phyloP scores from a whole-genome alignment of 2,329 filamentous ascomycete genomes.

The Fusarium verticillioides region DNA sequence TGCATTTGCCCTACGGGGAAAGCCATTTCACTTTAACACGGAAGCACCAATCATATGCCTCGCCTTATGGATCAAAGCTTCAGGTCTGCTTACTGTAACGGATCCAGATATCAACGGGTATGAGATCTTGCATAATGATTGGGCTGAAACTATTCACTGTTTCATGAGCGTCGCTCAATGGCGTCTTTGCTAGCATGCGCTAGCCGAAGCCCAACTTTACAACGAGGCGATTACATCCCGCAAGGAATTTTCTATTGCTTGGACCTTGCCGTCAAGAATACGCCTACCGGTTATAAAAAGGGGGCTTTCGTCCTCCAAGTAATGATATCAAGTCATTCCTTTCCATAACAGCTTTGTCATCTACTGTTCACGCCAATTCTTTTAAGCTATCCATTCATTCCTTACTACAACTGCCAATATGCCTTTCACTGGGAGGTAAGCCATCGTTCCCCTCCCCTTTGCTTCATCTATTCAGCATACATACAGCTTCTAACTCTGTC shows the following conservation, averaged over 20 bases:
- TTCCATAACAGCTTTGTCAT: no score
- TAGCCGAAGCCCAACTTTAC: neutral
- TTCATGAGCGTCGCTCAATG: neutral
- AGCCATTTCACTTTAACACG: neutral
- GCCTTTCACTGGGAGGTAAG: neutral
- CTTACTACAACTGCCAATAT: neutral
- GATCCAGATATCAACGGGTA: neutral
- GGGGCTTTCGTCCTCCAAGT: no score
- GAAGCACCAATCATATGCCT: neutral
- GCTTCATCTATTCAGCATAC: no score
- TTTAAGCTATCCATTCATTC: neutral
- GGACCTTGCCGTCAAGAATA: no score
- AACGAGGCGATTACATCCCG: neutral
- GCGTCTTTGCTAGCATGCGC: neutral
- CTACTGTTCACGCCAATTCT: no score
- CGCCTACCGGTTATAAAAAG: no score
- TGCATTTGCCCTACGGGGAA: neutral
- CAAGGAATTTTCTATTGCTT: accelerated
- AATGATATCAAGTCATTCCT: no score
- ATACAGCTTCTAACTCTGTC: no score
- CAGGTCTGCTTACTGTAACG: accelerated
- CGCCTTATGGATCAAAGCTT: neutral
- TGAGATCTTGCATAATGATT: neutral
- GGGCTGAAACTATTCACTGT: neutral
- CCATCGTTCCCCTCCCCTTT: no score